Evolutionary conservation across 805 yeast genomes (phyloP).

Genomic region (Lipomyces sp.): DNA sequence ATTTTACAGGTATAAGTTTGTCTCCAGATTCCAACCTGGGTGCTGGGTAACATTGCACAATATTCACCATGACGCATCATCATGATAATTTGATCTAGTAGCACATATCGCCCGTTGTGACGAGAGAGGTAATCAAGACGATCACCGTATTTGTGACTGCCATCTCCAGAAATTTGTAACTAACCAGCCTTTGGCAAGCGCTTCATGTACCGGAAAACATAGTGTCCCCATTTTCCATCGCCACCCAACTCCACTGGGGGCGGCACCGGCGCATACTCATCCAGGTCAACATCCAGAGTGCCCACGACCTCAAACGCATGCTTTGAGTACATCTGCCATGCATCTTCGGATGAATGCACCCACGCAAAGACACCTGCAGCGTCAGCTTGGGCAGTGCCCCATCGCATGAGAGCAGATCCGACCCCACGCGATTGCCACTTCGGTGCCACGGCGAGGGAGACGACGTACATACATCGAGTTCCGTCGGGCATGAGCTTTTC

Average conservation of each 20-base stretch:
- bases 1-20: too few relatives aligned
- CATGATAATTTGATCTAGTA: too few relatives aligned
- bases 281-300: background rate
- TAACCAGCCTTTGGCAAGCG: background rate
- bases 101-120: too few relatives aligned
- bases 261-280: background rate
- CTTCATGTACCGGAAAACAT: background rate
- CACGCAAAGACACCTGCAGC: conserved; percentile 3
- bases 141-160: too few relatives aligned
- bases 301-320: background rate
- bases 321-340: background rate
- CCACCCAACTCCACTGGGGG: background rate
- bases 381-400: background rate
- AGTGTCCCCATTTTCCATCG: background rate
- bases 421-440: background rate
- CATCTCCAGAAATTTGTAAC: too few relatives aligned
- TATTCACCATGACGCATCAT: too few relatives aligned
- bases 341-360: conserved; percentile 4
- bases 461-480: background rate
- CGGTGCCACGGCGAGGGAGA: background rate
- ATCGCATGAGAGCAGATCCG: conserved; percentile 2
- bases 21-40: too few relatives aligned
- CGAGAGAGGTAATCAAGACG: too few relatives aligned
- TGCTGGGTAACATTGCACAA: too few relatives aligned
- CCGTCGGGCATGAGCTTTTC: background rate